A percentile compares a stretch with the other conserved stretches of the same genome.
Evolutionary conservation across 2,329 filamentous ascomycete genomes (phyloP).

Genomic region (Fusarium oligoseptatum): DNA sequence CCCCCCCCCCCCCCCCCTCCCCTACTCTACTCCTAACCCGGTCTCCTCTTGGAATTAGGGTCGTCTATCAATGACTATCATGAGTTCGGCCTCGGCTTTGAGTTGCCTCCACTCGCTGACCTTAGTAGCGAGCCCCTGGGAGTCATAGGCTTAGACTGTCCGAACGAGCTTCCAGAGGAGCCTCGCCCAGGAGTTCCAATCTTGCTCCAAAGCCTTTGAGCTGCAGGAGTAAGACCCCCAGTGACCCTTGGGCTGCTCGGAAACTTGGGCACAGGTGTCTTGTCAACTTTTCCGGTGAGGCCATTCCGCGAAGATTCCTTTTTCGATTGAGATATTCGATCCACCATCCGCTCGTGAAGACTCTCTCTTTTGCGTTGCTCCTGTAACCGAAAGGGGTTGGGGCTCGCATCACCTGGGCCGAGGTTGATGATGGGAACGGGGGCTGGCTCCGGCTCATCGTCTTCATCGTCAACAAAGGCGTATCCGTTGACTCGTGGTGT

Average conservation of each 20-base stretch:
- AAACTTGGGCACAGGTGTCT: constrained; percentile 77
- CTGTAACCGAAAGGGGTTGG: constrained; percentile 84
- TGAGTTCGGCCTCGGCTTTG: constrained; percentile 35
- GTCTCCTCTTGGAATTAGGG: no score
- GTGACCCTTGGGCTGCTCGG: constrained; percentile 73
- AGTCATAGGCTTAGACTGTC: constrained; percentile 54
- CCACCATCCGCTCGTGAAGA: constrained; percentile 88
- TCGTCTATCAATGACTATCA: no score
- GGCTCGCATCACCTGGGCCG: constrained; percentile 72
- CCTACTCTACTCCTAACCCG: no score
- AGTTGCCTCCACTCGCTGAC: constrained; percentile 48
- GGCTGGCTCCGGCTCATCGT: constrained; percentile 56
- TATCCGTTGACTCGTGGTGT: constrained; percentile 95
- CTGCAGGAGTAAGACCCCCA: constrained; percentile 78
- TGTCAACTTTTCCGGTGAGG: constrained; percentile 69
- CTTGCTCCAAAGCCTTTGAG: constrained; percentile 74
- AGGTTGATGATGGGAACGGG: constrained; percentile 65
- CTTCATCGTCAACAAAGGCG: constrained; percentile 89
- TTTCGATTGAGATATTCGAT: constrained; percentile 81
- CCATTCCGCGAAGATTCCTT: constrained; percentile 71
- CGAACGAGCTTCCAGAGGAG: constrained; percentile 50
- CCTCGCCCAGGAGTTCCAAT: constrained; percentile 63
- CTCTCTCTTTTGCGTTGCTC: constrained; percentile 82
- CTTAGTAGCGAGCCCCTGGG: constrained; percentile 56
- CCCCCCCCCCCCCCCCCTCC: not conserved